Percentiles rank a stretch among this genome's conserved stretches.
Evolutionary conservation across 2,329 filamentous ascomycete genomes (phyloP).

Genomic region (Passalora sequoiae): DNA sequence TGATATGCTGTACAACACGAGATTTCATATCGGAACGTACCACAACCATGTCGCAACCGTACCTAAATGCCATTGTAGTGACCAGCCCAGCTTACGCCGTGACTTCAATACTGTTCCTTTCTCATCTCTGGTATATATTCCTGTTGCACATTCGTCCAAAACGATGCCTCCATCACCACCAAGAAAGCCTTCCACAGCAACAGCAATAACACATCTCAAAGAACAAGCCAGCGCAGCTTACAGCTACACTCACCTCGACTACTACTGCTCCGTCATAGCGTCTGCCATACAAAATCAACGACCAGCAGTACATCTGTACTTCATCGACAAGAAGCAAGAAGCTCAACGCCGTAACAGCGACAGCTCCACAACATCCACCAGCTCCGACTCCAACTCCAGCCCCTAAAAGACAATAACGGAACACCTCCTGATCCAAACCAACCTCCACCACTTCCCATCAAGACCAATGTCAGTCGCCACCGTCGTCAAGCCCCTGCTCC

Average conservation of each 20-base stretch:
- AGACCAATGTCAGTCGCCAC: neutral
- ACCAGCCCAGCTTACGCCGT: too few species aligned
- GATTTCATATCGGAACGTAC: neutral
- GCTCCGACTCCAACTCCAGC: too few species aligned
- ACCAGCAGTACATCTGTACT: constrained; percentile 1
- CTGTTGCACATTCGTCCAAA: neutral
- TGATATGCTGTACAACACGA: constrained; percentile 3
- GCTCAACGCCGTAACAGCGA: neutral
- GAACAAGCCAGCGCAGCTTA: constrained; percentile 1
- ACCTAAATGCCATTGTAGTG: constrained; percentile 1
- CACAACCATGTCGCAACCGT: neutral
- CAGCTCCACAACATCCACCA: neutral
- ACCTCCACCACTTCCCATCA: neutral
- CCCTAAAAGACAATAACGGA: neutral
- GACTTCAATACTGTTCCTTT: constrained; percentile 1
- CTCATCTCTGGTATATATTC: neutral
- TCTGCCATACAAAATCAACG: constrained; percentile 2
- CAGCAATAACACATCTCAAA: constrained; percentile 1
- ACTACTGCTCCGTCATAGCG: constrained; percentile 1
- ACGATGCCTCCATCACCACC: neutral
- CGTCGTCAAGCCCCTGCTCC: neutral
- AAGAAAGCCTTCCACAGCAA: neutral
- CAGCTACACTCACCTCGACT: neutral
- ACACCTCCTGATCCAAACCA: neutral
- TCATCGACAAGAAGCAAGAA: neutral